Base-by-base conservation (phyloP, 202 grass and related monocot species). In the Brachypodium distachyon region DNA sequence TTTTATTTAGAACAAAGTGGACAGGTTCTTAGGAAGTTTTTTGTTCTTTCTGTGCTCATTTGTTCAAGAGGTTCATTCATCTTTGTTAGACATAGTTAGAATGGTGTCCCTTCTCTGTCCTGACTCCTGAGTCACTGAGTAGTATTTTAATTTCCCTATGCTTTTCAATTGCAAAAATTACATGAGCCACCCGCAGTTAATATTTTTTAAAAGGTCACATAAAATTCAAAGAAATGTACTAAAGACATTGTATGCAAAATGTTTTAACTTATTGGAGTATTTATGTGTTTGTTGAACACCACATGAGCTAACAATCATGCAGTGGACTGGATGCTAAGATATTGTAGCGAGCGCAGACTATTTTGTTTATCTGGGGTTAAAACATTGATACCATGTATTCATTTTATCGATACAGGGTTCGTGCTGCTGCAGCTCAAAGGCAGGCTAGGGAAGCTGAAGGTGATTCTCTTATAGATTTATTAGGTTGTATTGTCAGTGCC, bases 361-460 rank as follows among this genome's bases (percentile, higher is more conserved):
- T 78, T 41, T 63, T 83, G 59, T 44, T 79, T 21, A 59, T 48
- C 19, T 8, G 27, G 13, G 31, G 28, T 27, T 31, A 25, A 6
- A 79, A 46, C 6, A 22, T 37, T 58, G 39, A 47, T 36, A 17
- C 34, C 2, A 58, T 34, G 39, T 44, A 29, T 47, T 83, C n/a
- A 60, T 74, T 61, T 63, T 74, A 40, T 85, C 46, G 42, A 12
- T 88, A 27, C 51, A 95, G 95, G 89, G 91, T 94, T 92, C 66
- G 85, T 80, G 83, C 84, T 65, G 94, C 95, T 42, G 91, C 87
- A 51, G 95, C 87, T 81, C 82, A 94, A 72, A 85, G 85, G 67
- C 91, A 90, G 75, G 83, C 91, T 81, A 88, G 70, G 74, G 85
- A 95, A 68, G 73, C 84, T 95, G 95, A 95, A 95, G 95, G 95